Percentiles rank a stretch among this genome's conserved stretches.
These are phyloP conservation scores for Helichrysum umbraculigerum DNA, from an alignment of 129 eudicot species.

Conservation along the genomic window DNA sequence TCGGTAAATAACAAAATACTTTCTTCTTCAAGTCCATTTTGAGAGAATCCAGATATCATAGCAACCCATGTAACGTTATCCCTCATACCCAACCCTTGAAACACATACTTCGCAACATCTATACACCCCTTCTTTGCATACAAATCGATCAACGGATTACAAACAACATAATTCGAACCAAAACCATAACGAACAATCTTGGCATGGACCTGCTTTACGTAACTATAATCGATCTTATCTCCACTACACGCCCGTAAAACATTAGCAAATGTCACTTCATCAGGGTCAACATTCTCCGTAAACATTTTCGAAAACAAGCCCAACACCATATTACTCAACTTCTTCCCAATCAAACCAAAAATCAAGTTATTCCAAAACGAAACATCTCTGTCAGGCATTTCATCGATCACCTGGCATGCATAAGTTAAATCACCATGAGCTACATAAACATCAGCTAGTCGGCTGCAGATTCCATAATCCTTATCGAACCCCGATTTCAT, in stretches of 20 bases:
- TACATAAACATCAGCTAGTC: slow-evolving; percentile 51
- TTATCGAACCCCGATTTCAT: slow-evolving; percentile 55
- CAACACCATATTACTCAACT: slow-evolving; percentile 34
- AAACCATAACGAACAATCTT: slow-evolving; percentile 57
- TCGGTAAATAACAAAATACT: slow-evolving; percentile 59
- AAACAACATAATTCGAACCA: slow-evolving; percentile 41
- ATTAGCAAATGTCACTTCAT: slow-evolving; percentile 52
- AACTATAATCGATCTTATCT: slow-evolving; percentile 29
- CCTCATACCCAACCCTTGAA: slow-evolving; percentile 41
- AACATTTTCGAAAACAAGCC: slow-evolving; percentile 47
- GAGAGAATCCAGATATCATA: slow-evolving; percentile 87
- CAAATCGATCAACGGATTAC: slow-evolving; percentile 72
- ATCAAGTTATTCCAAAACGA: slow-evolving; percentile 60
- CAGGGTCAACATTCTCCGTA: slow-evolving; percentile 38
- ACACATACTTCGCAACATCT: slow-evolving; percentile 55
- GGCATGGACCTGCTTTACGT: slow-evolving; percentile 55
- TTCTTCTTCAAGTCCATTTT: slow-evolving; percentile 59
- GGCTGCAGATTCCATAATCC: slow-evolving; percentile 37
- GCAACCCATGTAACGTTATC: slow-evolving; percentile 96
- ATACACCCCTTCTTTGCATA: slow-evolving; percentile 66
- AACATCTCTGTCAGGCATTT: slow-evolving; percentile 48
- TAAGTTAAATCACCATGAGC: slow-evolving; percentile 39
- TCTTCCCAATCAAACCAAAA: slow-evolving; percentile 36
- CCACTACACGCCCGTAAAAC: slow-evolving; percentile 50
- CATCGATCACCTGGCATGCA: slow-evolving; percentile 53